A percentile compares a stretch with the other conserved stretches of the same genome.
Conservation (phyloP, 305 asterid species). For the Ilex paraguariensis region DNA sequence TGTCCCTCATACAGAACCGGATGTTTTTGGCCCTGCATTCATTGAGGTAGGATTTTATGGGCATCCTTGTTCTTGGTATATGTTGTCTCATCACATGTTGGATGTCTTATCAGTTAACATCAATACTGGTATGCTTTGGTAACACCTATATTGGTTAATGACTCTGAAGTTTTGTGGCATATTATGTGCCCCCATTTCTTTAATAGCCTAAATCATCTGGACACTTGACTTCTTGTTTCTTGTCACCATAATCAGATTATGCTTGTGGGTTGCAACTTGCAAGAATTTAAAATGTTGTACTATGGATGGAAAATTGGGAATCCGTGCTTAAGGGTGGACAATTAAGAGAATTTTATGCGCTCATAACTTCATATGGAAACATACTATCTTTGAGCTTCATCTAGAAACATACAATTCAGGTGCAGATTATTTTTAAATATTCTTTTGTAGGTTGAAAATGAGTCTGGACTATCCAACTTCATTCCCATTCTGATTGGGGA, state of each 20-base stretch:
- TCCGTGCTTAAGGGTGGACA: not conserved
- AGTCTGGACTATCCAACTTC: conserved; percentile 88
- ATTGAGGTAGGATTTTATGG: conserved; percentile 52
- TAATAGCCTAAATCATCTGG: too few relatives aligned
- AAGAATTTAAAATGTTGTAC: too few relatives aligned
- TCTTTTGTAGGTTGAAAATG: conserved; percentile 79
- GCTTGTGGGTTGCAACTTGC: too few relatives aligned
- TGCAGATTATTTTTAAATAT: not conserved
- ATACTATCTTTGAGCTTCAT: not conserved
- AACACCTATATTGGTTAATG: too few relatives aligned
- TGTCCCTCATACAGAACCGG: conserved; percentile 54
- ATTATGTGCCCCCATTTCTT: too few relatives aligned
- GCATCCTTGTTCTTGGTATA: not conserved
- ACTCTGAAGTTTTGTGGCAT: too few relatives aligned
- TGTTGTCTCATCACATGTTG: not conserved
- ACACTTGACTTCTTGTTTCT: too few relatives aligned
- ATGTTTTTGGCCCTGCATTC: conserved; percentile 74
- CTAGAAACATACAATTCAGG: conserved; percentile 5
- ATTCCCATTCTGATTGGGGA: conserved; percentile 78
- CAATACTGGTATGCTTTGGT: too few relatives aligned
- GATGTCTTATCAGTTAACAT: too few relatives aligned
- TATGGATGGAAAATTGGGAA: not conserved
- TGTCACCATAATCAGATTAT: too few relatives aligned
- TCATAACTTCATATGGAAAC: not conserved
- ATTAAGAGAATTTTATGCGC: not conserved